These are phyloP conservation scores for Acanthochlamys bracteata DNA, from an alignment of 106 monocot species.

Conservation along the genomic window DNA sequence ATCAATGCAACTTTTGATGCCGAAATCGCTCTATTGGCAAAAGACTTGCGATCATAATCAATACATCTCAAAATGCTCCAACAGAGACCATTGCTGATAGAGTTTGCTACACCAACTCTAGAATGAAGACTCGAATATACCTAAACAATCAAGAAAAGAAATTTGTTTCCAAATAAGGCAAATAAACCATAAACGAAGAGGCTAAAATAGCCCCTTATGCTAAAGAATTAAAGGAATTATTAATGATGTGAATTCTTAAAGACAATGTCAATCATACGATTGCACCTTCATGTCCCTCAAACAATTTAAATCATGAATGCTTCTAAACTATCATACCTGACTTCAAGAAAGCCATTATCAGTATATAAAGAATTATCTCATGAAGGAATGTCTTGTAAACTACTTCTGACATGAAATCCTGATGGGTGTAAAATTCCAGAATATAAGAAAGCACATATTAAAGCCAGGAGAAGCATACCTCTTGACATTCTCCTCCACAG, in stretches of 20 bases:
- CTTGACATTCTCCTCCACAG: constrained; percentile 60
- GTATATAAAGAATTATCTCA: too few relatives aligned
- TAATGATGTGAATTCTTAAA: too few relatives aligned
- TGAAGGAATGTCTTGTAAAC: too few relatives aligned
- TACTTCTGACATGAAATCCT: too few relatives aligned
- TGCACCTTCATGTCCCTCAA: too few relatives aligned
- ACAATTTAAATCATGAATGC: too few relatives aligned
- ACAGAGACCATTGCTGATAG: constrained; percentile 45
- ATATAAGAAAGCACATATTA: neutral
- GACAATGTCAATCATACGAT: too few relatives aligned
- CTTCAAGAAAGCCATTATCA: too few relatives aligned
- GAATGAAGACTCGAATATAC: constrained; percentile 53
- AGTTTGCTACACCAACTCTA: constrained; percentile 48
- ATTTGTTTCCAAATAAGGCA: neutral
- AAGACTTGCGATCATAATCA: constrained; percentile 42
- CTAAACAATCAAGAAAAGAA: constrained; percentile 17
- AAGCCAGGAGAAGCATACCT: constrained; percentile 32
- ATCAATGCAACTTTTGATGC: constrained; percentile 51
- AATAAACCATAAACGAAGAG: neutral
- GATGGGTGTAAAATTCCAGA: too few relatives aligned
- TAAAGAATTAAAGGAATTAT: too few relatives aligned
- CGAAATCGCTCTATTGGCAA: constrained; percentile 26
- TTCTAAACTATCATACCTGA: too few relatives aligned
- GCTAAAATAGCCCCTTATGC: too few relatives aligned
- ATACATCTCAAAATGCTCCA: constrained; percentile 80